Evolutionary conservation across 345 rosid species (phyloP), one percentile per base, ranked within the genome.

Genomic region (Mangifera indica): DNA sequence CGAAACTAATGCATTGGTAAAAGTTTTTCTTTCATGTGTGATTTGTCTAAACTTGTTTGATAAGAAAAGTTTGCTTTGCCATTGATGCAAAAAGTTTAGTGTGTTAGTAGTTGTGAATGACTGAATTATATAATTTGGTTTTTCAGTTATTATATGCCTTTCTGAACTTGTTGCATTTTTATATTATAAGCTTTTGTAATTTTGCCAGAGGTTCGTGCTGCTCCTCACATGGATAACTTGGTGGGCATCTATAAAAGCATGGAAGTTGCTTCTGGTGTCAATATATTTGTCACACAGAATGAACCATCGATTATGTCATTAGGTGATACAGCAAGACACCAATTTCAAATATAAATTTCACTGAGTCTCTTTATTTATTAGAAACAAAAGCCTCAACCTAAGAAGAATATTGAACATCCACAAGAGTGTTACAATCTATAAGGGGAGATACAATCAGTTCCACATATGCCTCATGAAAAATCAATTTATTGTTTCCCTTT

Each of bases 141-240:
- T 22, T 46, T 13, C 6, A 10, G 45, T 12, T 11, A 12, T 21
- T 40, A 40, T 62, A 40, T 40, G 49, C 10, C n/a, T 8, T 40
- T 21, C 21, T 14, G 52, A 10, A 29, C 17, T 53, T 69, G 15
- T 32, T 70, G 14, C 58, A 2, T 63, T 48, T 10, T n/a, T 34
- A 20, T 25, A 14, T 73, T 29, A 56, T 18, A 74, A 22, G 37
- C 61, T 6, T 14, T 32, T 13, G 44, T 22, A 11, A 57, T 78
- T 37, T 61, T 70, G n/a, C 29, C 74, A 95, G 99, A 92, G 88
- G 72, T 92, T 80, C 93, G 94, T 24, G 74, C 91, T 74, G 89
- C 98, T 78, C 96, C 93, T 34, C 97, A 92, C 78, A 92, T 95
- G 98, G 98, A 95, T 78, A 95, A 80, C 74, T 84, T 95, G 83